phyloP scores from a whole-genome alignment of 108 stramenopile genomes.

The Skeletonema marinoi region DNA sequence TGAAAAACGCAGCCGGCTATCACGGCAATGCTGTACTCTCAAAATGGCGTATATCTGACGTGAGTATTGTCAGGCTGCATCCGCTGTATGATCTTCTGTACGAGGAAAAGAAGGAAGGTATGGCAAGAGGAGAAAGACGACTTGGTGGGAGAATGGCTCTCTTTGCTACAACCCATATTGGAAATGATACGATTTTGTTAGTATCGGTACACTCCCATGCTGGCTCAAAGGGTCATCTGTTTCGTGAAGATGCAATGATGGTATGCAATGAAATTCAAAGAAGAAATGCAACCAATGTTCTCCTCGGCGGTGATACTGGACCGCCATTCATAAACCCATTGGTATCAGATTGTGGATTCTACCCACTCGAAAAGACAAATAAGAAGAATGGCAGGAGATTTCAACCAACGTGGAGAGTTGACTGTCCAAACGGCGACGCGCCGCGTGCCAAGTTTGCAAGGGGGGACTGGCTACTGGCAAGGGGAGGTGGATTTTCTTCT shows the following conservation, averaged over 20 bases:
- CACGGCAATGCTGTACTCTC: constrained; percentile 23
- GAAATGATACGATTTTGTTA: background rate
- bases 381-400: constrained; percentile 8
- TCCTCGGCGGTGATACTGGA: background rate
- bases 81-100: constrained; percentile 3
- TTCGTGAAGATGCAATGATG: background rate
- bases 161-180: constrained; percentile 10
- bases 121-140: constrained; percentile 11
- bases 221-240: background rate
- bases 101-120: background rate
- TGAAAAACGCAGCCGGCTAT: constrained; percentile 6
- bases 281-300: constrained; percentile 1
- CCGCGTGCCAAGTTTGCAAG: background rate
- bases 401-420: constrained; percentile 8
- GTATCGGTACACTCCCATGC: constrained; percentile 7
- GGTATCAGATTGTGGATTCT: constrained; percentile 3
- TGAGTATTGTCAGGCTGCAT: constrained; percentile 5
- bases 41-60: constrained; percentile 7
- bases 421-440: background rate
- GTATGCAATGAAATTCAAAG: background rate
- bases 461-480: background rate
- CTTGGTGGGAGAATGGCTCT: constrained; percentile 24
- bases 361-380: constrained; percentile 8
- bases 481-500: background rate
- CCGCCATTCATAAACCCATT: background rate